These are phyloP conservation scores for Cytidiella melzeri DNA, from an alignment of 768 basidiomycete genomes.

Conservation along the genomic window DNA sequence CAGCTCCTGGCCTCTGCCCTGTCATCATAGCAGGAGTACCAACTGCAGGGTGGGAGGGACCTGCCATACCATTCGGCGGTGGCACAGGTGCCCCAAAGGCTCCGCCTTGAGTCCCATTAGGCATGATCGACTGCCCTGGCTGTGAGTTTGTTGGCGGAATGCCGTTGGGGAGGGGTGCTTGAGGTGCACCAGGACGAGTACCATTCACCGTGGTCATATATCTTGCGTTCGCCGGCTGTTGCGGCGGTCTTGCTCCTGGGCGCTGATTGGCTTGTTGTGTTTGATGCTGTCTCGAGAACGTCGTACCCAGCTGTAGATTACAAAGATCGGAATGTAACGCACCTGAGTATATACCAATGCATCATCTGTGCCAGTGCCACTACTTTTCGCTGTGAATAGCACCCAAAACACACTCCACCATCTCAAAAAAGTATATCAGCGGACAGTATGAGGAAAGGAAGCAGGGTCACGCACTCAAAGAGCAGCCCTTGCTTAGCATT, in stretches of 20 bases:
- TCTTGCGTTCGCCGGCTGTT: slow-evolving; percentile 5
- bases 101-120: slow-evolving; percentile 13
- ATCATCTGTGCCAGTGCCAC: slow-evolving; percentile 58
- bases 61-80: slow-evolving; percentile 41
- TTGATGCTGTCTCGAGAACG: slow-evolving; percentile 20
- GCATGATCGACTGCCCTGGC: too few species aligned
- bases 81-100: slow-evolving; percentile 15
- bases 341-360: slow-evolving; percentile 70
- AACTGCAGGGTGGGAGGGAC: slow-evolving; percentile 8
- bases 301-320: not conserved
- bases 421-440: slow-evolving; percentile 30
- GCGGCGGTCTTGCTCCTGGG: slow-evolving; percentile 15
- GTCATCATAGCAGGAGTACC: slow-evolving; percentile 22
- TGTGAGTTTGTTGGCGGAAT: slow-evolving; percentile 9
- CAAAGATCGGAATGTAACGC: too few species aligned
- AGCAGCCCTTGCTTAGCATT: slow-evolving; percentile 78
- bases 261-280: slow-evolving; percentile 19
- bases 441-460: not conserved
- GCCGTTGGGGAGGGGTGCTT: slow-evolving; percentile 17
- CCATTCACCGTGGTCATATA: slow-evolving; percentile 26
- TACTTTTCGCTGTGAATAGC: slow-evolving; percentile 75
- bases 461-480: slow-evolving; percentile 56
- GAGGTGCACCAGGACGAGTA: slow-evolving; percentile 21
- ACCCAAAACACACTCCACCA: slow-evolving; percentile 94
- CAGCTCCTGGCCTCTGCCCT: slow-evolving; percentile 26